Conservation (phyloP, 2,329 filamentous ascomycete species). For the Epichloe scottii region DNA sequence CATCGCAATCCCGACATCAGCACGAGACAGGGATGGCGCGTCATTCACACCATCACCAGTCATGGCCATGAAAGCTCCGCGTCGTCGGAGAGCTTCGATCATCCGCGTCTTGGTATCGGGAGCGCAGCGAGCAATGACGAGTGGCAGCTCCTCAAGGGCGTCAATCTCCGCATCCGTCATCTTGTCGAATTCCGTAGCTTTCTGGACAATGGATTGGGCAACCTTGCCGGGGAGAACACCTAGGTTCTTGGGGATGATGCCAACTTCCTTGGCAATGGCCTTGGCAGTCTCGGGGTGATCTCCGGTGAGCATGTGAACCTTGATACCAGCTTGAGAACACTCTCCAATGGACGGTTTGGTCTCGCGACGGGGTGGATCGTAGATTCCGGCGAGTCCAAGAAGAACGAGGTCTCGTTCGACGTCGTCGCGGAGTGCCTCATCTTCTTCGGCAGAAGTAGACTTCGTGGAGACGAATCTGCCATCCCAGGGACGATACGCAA, state of each 20-base stretch:
- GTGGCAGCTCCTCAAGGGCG: conserved; percentile 57
- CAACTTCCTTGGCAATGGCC: conserved; percentile 67
- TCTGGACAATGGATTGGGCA: conserved; percentile 59
- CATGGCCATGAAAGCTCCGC: conserved; percentile 69
- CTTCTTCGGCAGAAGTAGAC: conserved; percentile 21
- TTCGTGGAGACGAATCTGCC: conserved; percentile 32
- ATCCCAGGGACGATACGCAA: conserved; percentile 51
- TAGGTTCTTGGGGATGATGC: conserved; percentile 57
- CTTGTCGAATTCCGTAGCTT: conserved; percentile 67
- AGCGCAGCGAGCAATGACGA: conserved; percentile 74
- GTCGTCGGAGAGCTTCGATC: conserved; percentile 76
- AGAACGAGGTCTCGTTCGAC: conserved; percentile 61
- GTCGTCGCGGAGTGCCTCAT: conserved; percentile 39
- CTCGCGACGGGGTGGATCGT: conserved; percentile 74
- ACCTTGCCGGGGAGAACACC: conserved; percentile 46
- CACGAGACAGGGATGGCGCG: conserved; percentile 64
- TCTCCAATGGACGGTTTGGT: conserved; percentile 59
- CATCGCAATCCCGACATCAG: conserved; percentile 85
- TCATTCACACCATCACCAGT: conserved; percentile 85
- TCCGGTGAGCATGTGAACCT: conserved; percentile 74
- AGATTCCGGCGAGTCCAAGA: conserved; percentile 73
- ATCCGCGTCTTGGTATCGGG: conserved; percentile 82
- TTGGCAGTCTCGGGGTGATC: conserved; percentile 69
- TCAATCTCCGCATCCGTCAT: conserved; percentile 67
- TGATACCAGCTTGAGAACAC: conserved; percentile 62